phyloP scores from a whole-genome alignment of 257 asterid genomes.

The Solanum neorickii region DNA sequence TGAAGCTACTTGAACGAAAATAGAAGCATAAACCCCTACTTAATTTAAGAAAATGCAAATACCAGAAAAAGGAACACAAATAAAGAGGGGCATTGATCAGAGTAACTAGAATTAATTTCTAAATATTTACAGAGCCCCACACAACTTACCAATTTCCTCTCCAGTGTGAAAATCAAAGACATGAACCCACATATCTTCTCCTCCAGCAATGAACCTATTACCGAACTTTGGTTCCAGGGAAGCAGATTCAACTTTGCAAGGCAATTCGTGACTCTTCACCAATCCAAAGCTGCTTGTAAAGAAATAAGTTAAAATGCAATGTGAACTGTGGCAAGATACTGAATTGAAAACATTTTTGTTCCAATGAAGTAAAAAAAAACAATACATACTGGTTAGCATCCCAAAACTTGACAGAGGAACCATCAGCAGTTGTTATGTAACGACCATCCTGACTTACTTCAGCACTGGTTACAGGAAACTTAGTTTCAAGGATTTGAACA shows the following conservation, averaged over 20 bases:
- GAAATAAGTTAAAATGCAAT: background rate
- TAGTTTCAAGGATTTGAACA: conserved; percentile 82
- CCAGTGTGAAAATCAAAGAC: conserved; percentile 83
- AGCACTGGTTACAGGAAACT: conserved; percentile 78
- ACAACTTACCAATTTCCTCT: conserved; percentile 56
- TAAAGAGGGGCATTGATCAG: background rate
- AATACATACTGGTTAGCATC: conserved; percentile 85
- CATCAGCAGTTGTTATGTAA: conserved; percentile 91
- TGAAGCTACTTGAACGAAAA: background rate
- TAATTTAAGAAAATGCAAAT: background rate
- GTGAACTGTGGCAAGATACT: background rate
- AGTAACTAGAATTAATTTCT: background rate
- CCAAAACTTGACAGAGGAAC: conserved; percentile 83
- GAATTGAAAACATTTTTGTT: background rate
- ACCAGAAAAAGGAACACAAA: background rate
- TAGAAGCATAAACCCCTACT: background rate
- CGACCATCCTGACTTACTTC: conserved; percentile 98
- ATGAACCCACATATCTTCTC: conserved; percentile 98
- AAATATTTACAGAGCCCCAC: background rate
- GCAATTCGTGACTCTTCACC: conserved; percentile 79
- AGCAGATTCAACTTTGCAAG: conserved; percentile 86
- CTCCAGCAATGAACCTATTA: conserved; percentile 83
- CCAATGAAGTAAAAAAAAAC: background rate
- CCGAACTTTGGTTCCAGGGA: conserved; percentile 88
- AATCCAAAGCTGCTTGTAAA: conserved; percentile 60